Evolutionary conservation across 768 basidiomycete genomes (phyloP).

Genomic region (Mycena indigotica): DNA sequence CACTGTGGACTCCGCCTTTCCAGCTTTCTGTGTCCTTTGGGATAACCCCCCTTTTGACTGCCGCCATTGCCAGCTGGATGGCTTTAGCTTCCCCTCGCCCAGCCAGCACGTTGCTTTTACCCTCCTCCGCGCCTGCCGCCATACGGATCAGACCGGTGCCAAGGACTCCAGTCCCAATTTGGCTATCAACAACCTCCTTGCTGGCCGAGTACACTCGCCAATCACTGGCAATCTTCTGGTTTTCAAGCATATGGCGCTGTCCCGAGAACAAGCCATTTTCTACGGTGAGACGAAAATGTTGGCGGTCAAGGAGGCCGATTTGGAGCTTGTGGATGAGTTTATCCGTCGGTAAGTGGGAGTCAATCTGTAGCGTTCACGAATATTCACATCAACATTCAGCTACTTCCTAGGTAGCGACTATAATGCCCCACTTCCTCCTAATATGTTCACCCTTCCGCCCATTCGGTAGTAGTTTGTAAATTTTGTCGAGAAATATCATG

Average conservation of each 20-base stretch:
- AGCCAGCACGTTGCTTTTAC: not conserved
- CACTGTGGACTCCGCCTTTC: too few relatives aligned
- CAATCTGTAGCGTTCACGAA: too few relatives aligned
- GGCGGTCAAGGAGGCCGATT: not conserved
- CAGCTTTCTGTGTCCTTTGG: too few relatives aligned
- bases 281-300: too few relatives aligned
- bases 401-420: too few relatives aligned
- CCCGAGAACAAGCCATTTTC: too few relatives aligned
- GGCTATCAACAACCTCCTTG: too few relatives aligned
- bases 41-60: not conserved
- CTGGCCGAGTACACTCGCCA: not conserved
- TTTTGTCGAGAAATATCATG: too few relatives aligned
- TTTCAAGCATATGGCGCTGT: not conserved
- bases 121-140: not conserved
- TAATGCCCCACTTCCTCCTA: not conserved
- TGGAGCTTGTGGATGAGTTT: not conserved
- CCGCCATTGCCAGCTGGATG: not conserved
- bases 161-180: too few relatives aligned
- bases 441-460: too few relatives aligned
- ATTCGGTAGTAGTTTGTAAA: too few relatives aligned
- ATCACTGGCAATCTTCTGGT: not conserved
- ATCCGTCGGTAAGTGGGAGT: not conserved
- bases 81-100: not conserved
- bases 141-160: not conserved
- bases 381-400: too few relatives aligned